Conservation (phyloP, 163 green algal species). For the Volvox carteri region DNA sequence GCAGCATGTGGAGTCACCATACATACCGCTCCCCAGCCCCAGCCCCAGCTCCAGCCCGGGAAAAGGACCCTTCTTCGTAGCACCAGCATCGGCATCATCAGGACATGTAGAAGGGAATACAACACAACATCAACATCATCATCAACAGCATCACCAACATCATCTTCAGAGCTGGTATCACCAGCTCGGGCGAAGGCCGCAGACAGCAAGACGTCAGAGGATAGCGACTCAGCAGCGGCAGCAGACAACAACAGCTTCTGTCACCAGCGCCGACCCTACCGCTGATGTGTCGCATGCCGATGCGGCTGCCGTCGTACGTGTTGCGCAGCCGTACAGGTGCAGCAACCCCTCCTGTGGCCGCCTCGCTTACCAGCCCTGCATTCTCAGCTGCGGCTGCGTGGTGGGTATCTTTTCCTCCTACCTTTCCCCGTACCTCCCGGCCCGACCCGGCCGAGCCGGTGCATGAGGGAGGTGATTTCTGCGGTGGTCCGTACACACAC, state of each 20-base stretch:
- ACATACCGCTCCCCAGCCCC: constrained; percentile 3
- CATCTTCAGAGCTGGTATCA: background rate
- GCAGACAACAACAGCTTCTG: background rate
- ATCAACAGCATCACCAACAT: background rate
- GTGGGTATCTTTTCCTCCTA: too few relatives aligned
- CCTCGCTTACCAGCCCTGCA: constrained; percentile 11
- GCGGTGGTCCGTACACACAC: too few relatives aligned
- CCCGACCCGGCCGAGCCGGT: too few relatives aligned
- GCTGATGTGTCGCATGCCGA: background rate
- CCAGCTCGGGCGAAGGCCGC: background rate
- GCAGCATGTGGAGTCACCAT: constrained; percentile 32
- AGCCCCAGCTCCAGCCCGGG: too few relatives aligned
- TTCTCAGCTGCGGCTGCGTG: constrained; percentile 52
- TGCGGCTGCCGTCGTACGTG: background rate
- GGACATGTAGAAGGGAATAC: too few relatives aligned
- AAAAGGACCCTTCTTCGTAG: too few relatives aligned
- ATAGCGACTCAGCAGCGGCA: background rate
- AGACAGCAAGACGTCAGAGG: too few relatives aligned
- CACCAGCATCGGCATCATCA: too few relatives aligned
- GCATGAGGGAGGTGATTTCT: too few relatives aligned
- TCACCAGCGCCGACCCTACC: background rate
- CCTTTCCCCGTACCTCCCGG: too few relatives aligned
- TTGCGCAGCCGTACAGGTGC: constrained; percentile 11
- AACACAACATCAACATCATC: too few relatives aligned
- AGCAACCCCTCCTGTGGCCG: background rate